Percentiles rank a stretch among this genome's conserved stretches.
Conservation (phyloP, 2,329 filamentous ascomycete genomes). For the Hymenoscyphus repandus region DNA sequence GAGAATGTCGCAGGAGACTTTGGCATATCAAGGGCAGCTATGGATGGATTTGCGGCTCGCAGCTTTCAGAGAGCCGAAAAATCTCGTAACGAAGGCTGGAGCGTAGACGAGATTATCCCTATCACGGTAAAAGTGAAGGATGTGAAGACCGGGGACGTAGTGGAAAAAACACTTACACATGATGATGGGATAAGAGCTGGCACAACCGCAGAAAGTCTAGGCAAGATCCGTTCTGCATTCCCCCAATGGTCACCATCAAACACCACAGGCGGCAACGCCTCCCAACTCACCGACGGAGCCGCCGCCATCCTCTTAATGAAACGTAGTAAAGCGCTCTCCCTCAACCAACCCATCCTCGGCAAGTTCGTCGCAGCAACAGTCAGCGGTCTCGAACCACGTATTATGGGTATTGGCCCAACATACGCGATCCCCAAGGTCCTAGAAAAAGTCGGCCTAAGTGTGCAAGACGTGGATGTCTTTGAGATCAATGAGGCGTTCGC, state of each 20-base stretch:
- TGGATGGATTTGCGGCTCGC: slow-evolving; percentile 84
- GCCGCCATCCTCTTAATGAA: slow-evolving; percentile 93
- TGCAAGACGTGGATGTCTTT: slow-evolving; percentile 87
- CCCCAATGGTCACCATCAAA: slow-evolving; percentile 82
- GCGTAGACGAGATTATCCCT: slow-evolving; percentile 90
- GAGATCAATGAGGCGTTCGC: slow-evolving; percentile 99
- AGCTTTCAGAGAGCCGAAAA: slow-evolving; percentile 81
- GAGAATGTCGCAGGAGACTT: slow-evolving; percentile 96
- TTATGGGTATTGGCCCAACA: slow-evolving; percentile 93
- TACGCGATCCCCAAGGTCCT: slow-evolving; percentile 90
- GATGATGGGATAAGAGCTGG: slow-evolving; percentile 83
- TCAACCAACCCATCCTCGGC: slow-evolving; percentile 82
- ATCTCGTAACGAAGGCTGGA: slow-evolving; percentile 86
- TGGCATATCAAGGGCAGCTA: slow-evolving; percentile 69
- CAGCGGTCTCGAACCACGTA: slow-evolving; percentile 81
- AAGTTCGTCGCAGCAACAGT: slow-evolving; percentile 83
- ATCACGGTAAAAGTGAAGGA: slow-evolving; percentile 80
- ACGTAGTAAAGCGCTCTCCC: slow-evolving; percentile 51
- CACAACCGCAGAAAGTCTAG: slow-evolving; percentile 80
- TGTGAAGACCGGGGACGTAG: slow-evolving; percentile 71
- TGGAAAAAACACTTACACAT: slow-evolving; percentile 59
- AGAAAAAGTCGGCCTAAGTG: slow-evolving; percentile 73
- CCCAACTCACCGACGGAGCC: slow-evolving; percentile 92
- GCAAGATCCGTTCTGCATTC: slow-evolving; percentile 85
- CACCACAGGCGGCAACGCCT: slow-evolving; percentile 94